A percentile compares a stretch with the other conserved stretches of the same genome.
These are phyloP conservation scores for Myriosclerotinia duriaeana DNA, from an alignment of 2,329 filamentous ascomycete species.

Conservation along the genomic window DNA sequence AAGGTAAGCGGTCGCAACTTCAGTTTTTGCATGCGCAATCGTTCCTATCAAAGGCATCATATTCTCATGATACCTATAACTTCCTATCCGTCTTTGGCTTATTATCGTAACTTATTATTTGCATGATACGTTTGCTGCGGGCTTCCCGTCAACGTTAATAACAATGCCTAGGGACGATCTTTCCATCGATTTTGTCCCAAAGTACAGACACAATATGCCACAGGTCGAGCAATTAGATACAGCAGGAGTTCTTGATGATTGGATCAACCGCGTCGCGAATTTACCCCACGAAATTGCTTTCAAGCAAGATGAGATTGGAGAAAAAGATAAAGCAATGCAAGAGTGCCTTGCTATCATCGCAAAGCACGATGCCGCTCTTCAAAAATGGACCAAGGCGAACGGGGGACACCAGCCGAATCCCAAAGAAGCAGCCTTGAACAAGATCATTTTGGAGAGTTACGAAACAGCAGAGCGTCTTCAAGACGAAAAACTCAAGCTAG, in stretches of 20 bases:
- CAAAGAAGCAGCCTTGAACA: slow-evolving; percentile 68
- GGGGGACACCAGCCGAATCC: slow-evolving; percentile 72
- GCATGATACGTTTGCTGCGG: slow-evolving; percentile 22
- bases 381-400: slow-evolving; percentile 78
- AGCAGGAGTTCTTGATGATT: slow-evolving; percentile 74
- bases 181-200: slow-evolving; percentile 64
- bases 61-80: slow-evolving; percentile 2
- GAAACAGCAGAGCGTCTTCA: slow-evolving; percentile 68
- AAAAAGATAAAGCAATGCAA: slow-evolving; percentile 72
- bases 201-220: slow-evolving; percentile 54
- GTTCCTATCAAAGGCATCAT: slow-evolving; percentile 15
- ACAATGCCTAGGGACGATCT: slow-evolving; percentile 72
- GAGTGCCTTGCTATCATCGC: slow-evolving; percentile 68
- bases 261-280: slow-evolving; percentile 72
- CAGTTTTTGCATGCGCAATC: slow-evolving; percentile 18
- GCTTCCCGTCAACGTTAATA: slow-evolving; percentile 51
- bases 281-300: slow-evolving; percentile 80
- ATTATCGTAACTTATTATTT: slow-evolving; percentile 2
- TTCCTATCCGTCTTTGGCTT: slow-evolving; percentile 12
- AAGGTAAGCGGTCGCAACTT: slow-evolving; percentile 21
- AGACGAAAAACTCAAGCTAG: slow-evolving; percentile 70
- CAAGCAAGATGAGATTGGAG: slow-evolving; percentile 77
- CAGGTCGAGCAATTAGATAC: slow-evolving; percentile 60
- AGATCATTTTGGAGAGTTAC: slow-evolving; percentile 66
- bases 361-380: slow-evolving; percentile 70